phyloP scores from a whole-genome alignment of 176 grass and related monocot genomes.

The Carex scoparia region DNA sequence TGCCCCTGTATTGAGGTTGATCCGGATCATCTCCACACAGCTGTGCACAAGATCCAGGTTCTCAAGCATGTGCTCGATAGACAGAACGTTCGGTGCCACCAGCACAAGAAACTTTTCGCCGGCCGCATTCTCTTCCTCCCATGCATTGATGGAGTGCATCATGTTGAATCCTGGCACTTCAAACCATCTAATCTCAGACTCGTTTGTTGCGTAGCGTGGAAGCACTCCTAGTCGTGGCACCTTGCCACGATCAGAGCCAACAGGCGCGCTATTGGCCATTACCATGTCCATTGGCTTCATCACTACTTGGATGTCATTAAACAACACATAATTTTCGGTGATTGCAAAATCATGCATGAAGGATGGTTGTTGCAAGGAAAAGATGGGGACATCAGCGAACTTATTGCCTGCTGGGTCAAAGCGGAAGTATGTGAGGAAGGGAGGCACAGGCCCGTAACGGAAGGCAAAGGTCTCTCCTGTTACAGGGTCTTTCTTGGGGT shows the following conservation, averaged over 20 bases:
- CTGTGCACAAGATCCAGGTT: constrained; percentile 61
- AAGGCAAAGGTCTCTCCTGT: constrained; percentile 80
- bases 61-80: constrained; percentile 76
- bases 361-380: constrained; percentile 57
- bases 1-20: constrained; percentile 55
- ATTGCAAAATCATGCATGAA: constrained; percentile 92
- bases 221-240: constrained; percentile 69
- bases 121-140: constrained; percentile 49
- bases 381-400: constrained; percentile 68
- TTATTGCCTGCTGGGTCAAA: constrained; percentile 78
- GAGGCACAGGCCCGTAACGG: constrained; percentile 64
- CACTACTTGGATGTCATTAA: constrained; percentile 74
- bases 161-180: constrained; percentile 81
- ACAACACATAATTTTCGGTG: constrained; percentile 57
- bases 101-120: constrained; percentile 51
- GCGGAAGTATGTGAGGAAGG: constrained; percentile 81
- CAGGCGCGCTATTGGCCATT: constrained; percentile 41
- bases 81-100: constrained; percentile 75
- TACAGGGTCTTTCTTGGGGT: constrained; percentile 70
- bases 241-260: constrained; percentile 50
- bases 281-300: constrained; percentile 95
- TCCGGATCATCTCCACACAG: constrained; percentile 67
- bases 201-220: constrained; percentile 52
- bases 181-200: constrained; percentile 89
- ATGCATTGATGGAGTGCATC: constrained; percentile 78